Base-by-base conservation (phyloP, 1,284 basidiomycete genomes). In the Rhodotorula sp. region DNA sequence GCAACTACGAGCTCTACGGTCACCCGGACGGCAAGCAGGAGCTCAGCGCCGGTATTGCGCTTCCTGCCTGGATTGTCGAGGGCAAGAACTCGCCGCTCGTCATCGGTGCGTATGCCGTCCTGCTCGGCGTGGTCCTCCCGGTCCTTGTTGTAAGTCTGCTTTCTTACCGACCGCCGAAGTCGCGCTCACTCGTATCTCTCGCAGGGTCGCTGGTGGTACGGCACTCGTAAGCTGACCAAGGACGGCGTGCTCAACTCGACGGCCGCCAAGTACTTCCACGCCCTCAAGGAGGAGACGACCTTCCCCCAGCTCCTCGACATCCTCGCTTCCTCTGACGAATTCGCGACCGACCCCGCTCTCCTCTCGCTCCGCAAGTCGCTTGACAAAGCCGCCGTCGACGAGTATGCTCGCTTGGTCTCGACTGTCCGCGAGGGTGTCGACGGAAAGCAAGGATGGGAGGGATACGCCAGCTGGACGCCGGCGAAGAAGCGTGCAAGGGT, bases 1-100 rank as follows among this genome's bases (percentile, higher is more conserved):
- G 91, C 78, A 99, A 99, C 81, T 89, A 89, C 82, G 88, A 91
- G 77, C 84, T 90, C 59, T 98, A 92, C 78, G 94, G 94, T 8
- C 91, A 99, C 79, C 96, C 96, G 0, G 96, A 99, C 80, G 96
- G 96, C 20, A 90, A 92, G 47, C 92, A 97, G 81, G 92, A 95
- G 79, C 85, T 95, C 67, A 89, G 90, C 57, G 93, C 95, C 86
- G 95, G 95, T 70, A 96, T 99, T 76, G 96, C 96, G 0, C 84
- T 99, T 24, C 96, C 96, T 0, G 86, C 88, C 62, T 98, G 94
- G 93, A 88, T 99, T 67, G 86, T 99, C 64, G 93, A 95, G 78
- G 87, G 90, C 59, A 87, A 92, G 78, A 96, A 98, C 82, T 93
- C 90, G 72, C 86, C 91, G 49, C 94, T 89, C 86, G 92, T 99